These are phyloP conservation scores for Pichia sporocuriosa DNA, from an alignment of 805 yeast genomes.

Conservation along the genomic window DNA sequence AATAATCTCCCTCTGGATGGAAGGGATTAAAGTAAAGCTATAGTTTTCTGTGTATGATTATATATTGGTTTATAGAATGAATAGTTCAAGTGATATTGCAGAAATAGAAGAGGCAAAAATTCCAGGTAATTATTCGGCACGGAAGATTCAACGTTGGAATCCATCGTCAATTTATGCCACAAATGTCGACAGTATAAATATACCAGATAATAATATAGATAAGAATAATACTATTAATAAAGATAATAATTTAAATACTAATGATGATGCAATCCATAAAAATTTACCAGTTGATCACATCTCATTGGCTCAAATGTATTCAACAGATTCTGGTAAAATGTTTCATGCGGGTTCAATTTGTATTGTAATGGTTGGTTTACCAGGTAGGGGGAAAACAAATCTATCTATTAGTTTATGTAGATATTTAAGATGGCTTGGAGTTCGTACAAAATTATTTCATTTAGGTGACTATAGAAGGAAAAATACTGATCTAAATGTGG, in stretches of 20 bases:
- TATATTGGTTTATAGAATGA: not conserved
- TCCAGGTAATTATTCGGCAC: slow-evolving; percentile 50
- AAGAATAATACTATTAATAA: slow-evolving; percentile 1
- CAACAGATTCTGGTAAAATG: slow-evolving; percentile 85
- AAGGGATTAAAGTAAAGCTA: no score
- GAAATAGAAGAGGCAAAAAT: slow-evolving; percentile 37
- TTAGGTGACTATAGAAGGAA: slow-evolving; percentile 83
- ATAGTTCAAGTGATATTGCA: slow-evolving; percentile 15
- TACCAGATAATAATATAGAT: no score
- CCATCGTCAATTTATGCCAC: slow-evolving; percentile 16
- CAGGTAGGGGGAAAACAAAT: slow-evolving; percentile 94
- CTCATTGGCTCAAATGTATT: slow-evolving; percentile 88
- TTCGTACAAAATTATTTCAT: slow-evolving; percentile 84
- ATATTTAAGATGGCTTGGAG: slow-evolving; percentile 94
- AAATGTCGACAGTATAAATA: no score
- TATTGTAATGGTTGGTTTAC: slow-evolving; percentile 83
- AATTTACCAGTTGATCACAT: slow-evolving; percentile 54
- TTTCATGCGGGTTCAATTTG: slow-evolving; percentile 95
- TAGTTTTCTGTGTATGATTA: no score
- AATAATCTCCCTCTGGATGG: no score
- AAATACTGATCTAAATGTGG: slow-evolving; percentile 20
- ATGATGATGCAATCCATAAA: slow-evolving; percentile 61
- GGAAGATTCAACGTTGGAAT: slow-evolving; percentile 48
- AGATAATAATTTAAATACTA: slow-evolving; percentile 16
- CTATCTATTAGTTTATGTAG: slow-evolving; percentile 86